Base-by-base conservation (phyloP, 306 rosid species). In the Clitoria ternatea region DNA sequence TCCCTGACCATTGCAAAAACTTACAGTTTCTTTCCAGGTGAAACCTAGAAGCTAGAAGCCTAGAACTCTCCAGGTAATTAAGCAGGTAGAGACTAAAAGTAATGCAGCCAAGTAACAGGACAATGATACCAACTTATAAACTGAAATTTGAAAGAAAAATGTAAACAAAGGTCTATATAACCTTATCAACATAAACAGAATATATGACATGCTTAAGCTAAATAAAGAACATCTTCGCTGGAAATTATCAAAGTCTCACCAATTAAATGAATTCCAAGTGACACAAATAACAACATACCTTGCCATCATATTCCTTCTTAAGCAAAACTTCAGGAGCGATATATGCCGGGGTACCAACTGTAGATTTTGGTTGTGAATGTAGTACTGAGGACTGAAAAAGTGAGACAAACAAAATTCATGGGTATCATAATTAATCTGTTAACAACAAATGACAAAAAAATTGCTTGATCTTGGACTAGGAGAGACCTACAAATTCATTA, bases 221-320 rank as follows among this genome's bases (percentile, higher is more conserved):
- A 56, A 27, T 47, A 13, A 14, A 55, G 69, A 22, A 23, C 42
- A 56, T 56, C 10, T 26, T 27, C 26, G 17, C n/a, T 13, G 44
- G 27, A 76, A 69, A 70, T 36, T 9, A 20, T 70, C 39, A 18
- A 60, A 32, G 54, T 17, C 13, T 57, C 37, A 30, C 26, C 6
- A 29, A n/a, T 12, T 33, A 54, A 27, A 61, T 47, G 69, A 56
- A 48, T 6, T 45, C 8, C 72, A 18, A 52, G 23, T 13, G 7
- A 61, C 17, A 47, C 23, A 55, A 66, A 67, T 57, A 39, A 35
- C 5, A 48, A 66, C 19, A 63, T 90, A 88, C 98, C 98, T 93
- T 93, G 83, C 98, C 98, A 78, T 93, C 97, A 70, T 93, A 93
- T 82, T 93, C 98, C 84, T 88, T 93, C 86, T 93, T 93, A 43